Evolutionary conservation across 2,329 filamentous ascomycete species (phyloP), one percentile per base, ranked within the genome.

Genomic region (Alternaria arbusti): DNA sequence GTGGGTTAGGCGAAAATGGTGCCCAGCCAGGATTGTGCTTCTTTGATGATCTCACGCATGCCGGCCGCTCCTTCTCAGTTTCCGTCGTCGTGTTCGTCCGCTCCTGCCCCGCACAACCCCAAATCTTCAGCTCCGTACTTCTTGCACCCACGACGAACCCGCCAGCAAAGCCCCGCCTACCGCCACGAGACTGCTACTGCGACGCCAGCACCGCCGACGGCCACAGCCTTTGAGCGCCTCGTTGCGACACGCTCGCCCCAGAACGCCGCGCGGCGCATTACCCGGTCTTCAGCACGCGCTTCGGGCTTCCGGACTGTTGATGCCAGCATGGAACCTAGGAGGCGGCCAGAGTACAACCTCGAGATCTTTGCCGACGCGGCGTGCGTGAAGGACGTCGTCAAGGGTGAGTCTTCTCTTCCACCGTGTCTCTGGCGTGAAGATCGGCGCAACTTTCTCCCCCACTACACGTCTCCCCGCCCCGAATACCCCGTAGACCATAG

Each of bases 351-450:
- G 82, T 97, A 97, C 83, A 93, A 92, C 71, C 88, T 99, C 78
- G 94, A 97, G 79, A 90, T 97, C 77, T 96, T 97, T 79, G 92
- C 94, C 63, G 96, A 98, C 82, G 92, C 93, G 55, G 88, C 89
- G 46, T 96, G 91, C 59, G 93, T 97, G 70, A 93, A 92, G 80
- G 95, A 98, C 78, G 91, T 98, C 59, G 90, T 98, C 67, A 94
- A 95, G 89, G 95, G 94, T 94, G 79, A 71, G 69, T 83, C 66
- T 49, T 22, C 26, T 44, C 25, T 32, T 57, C 56, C 58, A 20
- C 69, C 28, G 49, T 44, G n/a, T 44, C 45, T 40, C 45, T 40
- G 50, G 47, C 36, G 26, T 56, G 36, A 10, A 22, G n/a, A 32
- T 12, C 58, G 54, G 59, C 59, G 46, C 59, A 36, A 62, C 47